phyloP scores from a whole-genome alignment of 2,329 filamentous ascomycete genomes.

The Monosporascus sp. region DNA sequence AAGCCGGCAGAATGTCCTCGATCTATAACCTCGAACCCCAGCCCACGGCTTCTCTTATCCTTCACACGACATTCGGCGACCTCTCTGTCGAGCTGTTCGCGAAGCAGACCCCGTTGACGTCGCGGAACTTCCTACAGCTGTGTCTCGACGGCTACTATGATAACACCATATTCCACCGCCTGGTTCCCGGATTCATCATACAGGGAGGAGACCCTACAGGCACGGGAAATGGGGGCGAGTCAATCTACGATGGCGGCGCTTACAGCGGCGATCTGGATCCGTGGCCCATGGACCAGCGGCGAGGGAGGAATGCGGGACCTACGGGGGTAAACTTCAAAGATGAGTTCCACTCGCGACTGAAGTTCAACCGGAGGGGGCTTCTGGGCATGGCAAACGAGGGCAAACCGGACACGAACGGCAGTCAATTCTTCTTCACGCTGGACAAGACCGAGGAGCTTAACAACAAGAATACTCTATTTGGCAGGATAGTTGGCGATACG shows the following conservation, averaged over 20 bases:
- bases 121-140: constrained; percentile 92
- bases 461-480: constrained; percentile 90
- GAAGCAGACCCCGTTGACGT: constrained; percentile 85
- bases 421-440: constrained; percentile 95
- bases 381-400: constrained; percentile 96
- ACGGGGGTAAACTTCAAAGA: constrained; percentile 64
- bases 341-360: constrained; percentile 86
- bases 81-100: constrained; percentile 91
- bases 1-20: constrained; percentile 61
- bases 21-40: constrained; percentile 94
- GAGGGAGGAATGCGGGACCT: constrained; percentile 55
- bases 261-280: constrained; percentile 68
- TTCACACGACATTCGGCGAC: constrained; percentile 87
- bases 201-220: constrained; percentile 94
- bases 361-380: constrained; percentile 86
- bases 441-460: constrained; percentile 80
- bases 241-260: constrained; percentile 82
- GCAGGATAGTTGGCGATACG: constrained; percentile 84
- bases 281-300: constrained; percentile 61
- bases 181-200: constrained; percentile 86
- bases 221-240: constrained; percentile 85
- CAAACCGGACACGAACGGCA: constrained; percentile 73
- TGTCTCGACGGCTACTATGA: constrained; percentile 95
- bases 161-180: constrained; percentile 86
- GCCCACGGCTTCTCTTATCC: constrained; percentile 83